Base-by-base conservation (phyloP, 805 yeast species). In the Suhomyces xylopsoci region DNA sequence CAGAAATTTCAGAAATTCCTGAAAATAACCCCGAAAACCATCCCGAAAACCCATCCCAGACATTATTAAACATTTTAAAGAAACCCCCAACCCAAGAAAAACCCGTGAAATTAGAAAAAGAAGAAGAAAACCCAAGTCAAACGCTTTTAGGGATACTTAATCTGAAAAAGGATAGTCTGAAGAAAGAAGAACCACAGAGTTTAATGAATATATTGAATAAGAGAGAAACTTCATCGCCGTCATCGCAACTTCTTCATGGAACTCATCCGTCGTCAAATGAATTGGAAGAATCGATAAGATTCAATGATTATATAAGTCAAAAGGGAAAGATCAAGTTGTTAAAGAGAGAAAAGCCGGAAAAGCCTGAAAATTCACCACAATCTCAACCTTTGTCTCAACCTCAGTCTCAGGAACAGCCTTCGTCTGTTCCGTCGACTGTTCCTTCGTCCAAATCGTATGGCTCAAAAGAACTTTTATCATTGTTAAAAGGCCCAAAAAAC, bases 311-410 rank as follows among this genome's bases (percentile, higher is more conserved):
- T n/a, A 32, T 43, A 14, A 56, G 58, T 5, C 32, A 28, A 2
- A 50, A 55, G 15, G 70, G 65, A 1, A 69, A 64, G 53, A 66
- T 68, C 9, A 68, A 64, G 14, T 52, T 71, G 10, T 62, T 71
- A 55, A 69, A 65, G 54, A 61, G 25, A 7, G 25, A 22, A 22
- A 22, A 22, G 25, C 25, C 25, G 2, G 25, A 22, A 6, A 6
- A 22, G 25, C 4, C 22, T 4, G 22, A 20, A 20, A 20, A 20
- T 20, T 20, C 4, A n/a, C 6, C 25, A 20, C 25, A 4, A 6
- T 6, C 7, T 22, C 25, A 22, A 6, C 25, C 25, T 3, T 1
- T 4, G 1, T 22, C 25, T 5, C 25, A 22, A 4, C 6, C 25
- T 6, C 25, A 3, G 25, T 14, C 25, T 4, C 25, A 44, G 19